Evolutionary conservation across 371 early-diverging fungal genomes (phyloP).

Genomic region (Vairimorpha ceranae): DNA sequence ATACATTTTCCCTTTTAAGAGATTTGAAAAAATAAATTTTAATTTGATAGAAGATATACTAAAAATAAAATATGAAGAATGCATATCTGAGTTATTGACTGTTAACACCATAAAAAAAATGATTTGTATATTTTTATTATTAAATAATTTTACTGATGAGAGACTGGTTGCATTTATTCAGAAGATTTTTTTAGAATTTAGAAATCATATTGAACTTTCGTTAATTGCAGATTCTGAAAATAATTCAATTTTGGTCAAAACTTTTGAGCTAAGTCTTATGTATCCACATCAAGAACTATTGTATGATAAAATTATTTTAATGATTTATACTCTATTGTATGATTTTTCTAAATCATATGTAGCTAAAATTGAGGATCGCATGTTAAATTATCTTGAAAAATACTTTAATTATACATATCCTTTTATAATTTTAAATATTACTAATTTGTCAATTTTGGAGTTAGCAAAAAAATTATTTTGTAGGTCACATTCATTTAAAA

Average conservation of each 20-base stretch:
- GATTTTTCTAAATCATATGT: not conserved
- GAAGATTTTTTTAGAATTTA: constrained; percentile 22
- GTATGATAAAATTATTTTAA: not conserved
- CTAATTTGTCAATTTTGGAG: not conserved
- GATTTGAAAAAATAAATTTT: not conserved
- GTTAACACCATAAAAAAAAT: constrained; percentile 9
- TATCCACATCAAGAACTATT: not conserved
- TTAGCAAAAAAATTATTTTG: not conserved
- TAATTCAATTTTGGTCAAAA: constrained; percentile 13
- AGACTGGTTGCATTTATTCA: constrained; percentile 16
- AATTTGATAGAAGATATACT: not conserved
- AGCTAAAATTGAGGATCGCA: not conserved
- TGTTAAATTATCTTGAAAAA: not conserved
- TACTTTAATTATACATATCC: not conserved
- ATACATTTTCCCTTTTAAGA: not conserved
- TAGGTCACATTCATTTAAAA: not conserved
- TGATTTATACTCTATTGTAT: not conserved
- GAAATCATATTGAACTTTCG: constrained; percentile 1
- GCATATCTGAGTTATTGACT: not conserved
- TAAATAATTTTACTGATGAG: not conserved
- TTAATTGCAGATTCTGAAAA: constrained; percentile 4
- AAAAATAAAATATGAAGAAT: constrained; percentile 8
- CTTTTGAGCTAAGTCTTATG: constrained; percentile 25
- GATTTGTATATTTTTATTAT: not conserved
- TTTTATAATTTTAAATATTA: not conserved